A percentile compares a stretch with the other conserved stretches of the same genome.
These are phyloP conservation scores for Casuarina equisetifolia DNA, from an alignment of 306 rosid species.

Conservation along the genomic window DNA sequence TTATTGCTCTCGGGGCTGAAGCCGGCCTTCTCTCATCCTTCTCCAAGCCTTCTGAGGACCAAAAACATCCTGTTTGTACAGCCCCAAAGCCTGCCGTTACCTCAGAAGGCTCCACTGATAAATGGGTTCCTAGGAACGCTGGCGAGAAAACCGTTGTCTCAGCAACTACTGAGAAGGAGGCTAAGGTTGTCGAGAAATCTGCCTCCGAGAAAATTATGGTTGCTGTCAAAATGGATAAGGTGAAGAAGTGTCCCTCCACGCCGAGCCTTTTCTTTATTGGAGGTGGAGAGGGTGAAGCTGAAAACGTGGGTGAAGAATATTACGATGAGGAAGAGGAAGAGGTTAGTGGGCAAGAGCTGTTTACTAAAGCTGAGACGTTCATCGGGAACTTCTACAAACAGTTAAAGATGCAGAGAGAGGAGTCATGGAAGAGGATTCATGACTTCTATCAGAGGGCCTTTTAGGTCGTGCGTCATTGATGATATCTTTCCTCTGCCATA, in stretches of 20 bases:
- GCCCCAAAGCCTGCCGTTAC: slow-evolving; percentile 22
- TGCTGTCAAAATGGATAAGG: slow-evolving; percentile 25
- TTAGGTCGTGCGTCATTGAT: slow-evolving; percentile 1
- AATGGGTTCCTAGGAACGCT: slow-evolving; percentile 3
- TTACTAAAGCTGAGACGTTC: slow-evolving; percentile 72
- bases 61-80: slow-evolving; percentile 19
- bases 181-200: slow-evolving; percentile 30
- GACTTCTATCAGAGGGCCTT: slow-evolving; percentile 45
- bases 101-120: slow-evolving; percentile 27
- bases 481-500: neutral
- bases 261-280: slow-evolving; percentile 65
- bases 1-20: slow-evolving; percentile 69
- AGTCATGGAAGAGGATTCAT: slow-evolving; percentile 56
- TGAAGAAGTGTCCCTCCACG: slow-evolving; percentile 56
- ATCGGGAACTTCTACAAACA: slow-evolving; percentile 80
- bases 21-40: slow-evolving; percentile 67
- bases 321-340: slow-evolving; percentile 35
- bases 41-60: slow-evolving; percentile 46
- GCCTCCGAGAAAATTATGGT: slow-evolving; percentile 38
- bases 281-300: slow-evolving; percentile 43
- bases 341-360: slow-evolving; percentile 59
- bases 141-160: slow-evolving; percentile 1
- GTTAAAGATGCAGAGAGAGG: slow-evolving; percentile 81
- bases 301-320: slow-evolving; percentile 24
- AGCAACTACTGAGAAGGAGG: slow-evolving; percentile 27